Base-by-base conservation (phyloP, 2,329 filamentous ascomycete species). In the Apiospora aurea region DNA sequence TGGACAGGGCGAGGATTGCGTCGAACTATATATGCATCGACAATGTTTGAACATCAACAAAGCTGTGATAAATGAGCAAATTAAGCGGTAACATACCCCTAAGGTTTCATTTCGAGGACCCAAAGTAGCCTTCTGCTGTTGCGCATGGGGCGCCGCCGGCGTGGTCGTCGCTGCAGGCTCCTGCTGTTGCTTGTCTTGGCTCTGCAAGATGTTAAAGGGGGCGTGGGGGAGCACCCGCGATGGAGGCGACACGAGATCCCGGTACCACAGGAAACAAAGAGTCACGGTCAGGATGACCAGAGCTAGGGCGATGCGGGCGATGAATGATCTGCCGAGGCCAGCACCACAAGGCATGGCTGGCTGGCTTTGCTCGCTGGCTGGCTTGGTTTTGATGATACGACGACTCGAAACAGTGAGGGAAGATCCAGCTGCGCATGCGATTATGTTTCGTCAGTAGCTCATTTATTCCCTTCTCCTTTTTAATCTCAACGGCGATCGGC, bases 391-490 rank as follows among this genome's bases (percentile, higher is more conserved):
- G 41, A 43, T 43, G 13, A 43, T 43, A 24, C n/a, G 4, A 64
- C 10, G 29, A 38, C 34, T 64, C 34, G 34, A 41, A 29, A 64
- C 18, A 64, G 34, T 41, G 57, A 64, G 7, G 34, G 21, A 13
- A 41, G n/a, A 24, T 14, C 18, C 57, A 64, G 41, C 57, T 41
- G 14, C 10, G 13, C 8, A 41, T 64, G 34, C 10, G 24, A n/a
- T 64, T n/a, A n/a, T 41, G n/a, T n/a, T 41, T 34, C n/a, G 34
- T 41, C 13, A 14, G 57, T 41, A 64, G 11, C 18, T 38, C 34
- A 41, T n/a, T n/a, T 38, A 64, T 41, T 49, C 6, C 21, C 21
- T 64, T 64, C 57, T 64, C 57, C 57, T 61, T 41, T 64, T 64
- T 64, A 13, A n/a, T 13, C 41, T 21, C 57, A 41, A 41, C 18